Percentiles rank a stretch among this genome's conserved stretches.
Conservation (phyloP, 2,329 filamentous ascomycete genomes). For the Colletotrichum chlorophyti region DNA sequence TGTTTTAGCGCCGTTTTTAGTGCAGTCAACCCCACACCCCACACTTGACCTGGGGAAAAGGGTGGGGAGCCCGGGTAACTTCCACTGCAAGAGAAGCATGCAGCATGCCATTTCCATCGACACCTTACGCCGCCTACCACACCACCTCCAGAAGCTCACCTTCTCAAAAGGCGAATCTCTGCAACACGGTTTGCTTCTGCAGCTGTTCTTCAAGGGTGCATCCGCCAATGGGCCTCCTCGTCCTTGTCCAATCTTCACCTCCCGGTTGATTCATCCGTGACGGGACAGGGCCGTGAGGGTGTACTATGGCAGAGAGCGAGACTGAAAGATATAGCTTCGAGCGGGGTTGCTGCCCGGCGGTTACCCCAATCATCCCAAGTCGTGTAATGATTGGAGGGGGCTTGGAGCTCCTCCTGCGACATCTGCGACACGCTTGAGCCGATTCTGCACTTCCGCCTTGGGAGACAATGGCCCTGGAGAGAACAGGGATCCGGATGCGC, state of each 20-base stretch:
- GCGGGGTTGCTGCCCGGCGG: conserved; percentile 20
- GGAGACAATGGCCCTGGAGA: conserved; percentile 10
- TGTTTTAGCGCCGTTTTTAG: conserved; percentile 23
- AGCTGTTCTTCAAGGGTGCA: conserved; percentile 1
- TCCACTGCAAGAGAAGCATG: conserved; percentile 25
- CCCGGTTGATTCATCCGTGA: conserved; percentile 14
- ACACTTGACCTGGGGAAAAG: conserved; percentile 20
- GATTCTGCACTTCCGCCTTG: conserved; percentile 22
- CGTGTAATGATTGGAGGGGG: conserved; percentile 24
- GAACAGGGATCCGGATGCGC: conserved; percentile 25
- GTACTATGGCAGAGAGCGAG: no score
- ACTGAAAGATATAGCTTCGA: neutral
- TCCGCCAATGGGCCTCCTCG: neutral
- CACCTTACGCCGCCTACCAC: conserved; percentile 16
- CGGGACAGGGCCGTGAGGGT: no score
- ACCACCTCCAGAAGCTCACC: conserved; percentile 10
- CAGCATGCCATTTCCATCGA: conserved; percentile 17
- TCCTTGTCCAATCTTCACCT: no score
- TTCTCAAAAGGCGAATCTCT: no score
- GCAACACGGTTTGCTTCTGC: neutral
- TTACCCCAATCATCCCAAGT: neutral
- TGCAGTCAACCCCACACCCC: conserved; percentile 19
- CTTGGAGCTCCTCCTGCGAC: conserved; percentile 21
- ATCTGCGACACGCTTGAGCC: conserved; percentile 27
- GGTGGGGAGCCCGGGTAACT: neutral